A percentile compares a stretch with the other conserved stretches of the same genome.
phyloP scores from a whole-genome alignment of 495 filamentous ascomycete genomes.

The Trichoderma asperelloides region DNA sequence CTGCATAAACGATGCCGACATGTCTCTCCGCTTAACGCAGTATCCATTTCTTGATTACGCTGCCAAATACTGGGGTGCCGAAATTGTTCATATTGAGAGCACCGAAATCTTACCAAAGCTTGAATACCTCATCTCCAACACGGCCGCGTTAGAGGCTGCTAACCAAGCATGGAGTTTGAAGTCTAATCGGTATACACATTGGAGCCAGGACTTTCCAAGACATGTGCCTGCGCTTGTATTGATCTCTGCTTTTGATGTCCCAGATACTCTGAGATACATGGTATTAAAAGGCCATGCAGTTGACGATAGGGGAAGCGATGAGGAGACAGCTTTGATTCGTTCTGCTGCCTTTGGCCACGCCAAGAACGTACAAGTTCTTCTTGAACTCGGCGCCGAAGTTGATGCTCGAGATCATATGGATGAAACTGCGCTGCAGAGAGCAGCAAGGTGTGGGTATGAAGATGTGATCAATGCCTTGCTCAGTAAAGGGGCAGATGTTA shows the following conservation, averaged over 20 bases:
- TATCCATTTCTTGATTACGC: conserved; percentile 30
- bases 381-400: background rate
- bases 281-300: background rate
- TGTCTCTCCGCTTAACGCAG: conserved; percentile 18
- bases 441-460: background rate
- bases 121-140: background rate
- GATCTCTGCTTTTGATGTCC: background rate
- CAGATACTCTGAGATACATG: background rate
- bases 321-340: background rate
- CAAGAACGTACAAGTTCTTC: background rate
- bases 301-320: background rate
- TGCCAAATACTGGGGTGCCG: conserved; percentile 30
- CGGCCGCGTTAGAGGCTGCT: background rate
- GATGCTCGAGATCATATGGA: background rate
- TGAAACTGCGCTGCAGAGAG: background rate
- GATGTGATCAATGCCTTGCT: background rate
- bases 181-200: background rate
- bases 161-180: background rate
- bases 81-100: conserved; percentile 14
- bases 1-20: conserved; percentile 20
- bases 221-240: background rate
- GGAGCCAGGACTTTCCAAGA: conserved; percentile 1
- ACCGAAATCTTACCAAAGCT: background rate
- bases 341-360: background rate
- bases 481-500: background rate